Evolutionary conservation across 495 filamentous ascomycete genomes (phyloP), one percentile per base, ranked within the genome.

Genomic region (Chaetomium fimeti): DNA sequence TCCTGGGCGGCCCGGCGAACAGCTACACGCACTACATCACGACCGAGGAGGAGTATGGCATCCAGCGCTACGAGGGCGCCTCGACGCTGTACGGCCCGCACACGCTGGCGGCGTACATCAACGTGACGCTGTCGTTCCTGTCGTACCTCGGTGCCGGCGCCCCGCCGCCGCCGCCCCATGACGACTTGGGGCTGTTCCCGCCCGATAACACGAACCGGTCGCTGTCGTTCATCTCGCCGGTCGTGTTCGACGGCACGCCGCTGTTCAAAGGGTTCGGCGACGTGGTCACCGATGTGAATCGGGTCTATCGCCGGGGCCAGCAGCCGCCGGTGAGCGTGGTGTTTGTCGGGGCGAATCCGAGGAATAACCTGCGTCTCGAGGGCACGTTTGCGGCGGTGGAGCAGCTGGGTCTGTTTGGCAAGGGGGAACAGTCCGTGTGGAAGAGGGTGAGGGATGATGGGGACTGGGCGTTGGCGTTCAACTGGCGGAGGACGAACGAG

Each of bases 21-120:
- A 92, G 84, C 69, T 98, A 98, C 74, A 92, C 94, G 16, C 94
- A 98, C 73, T 98, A 98, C 75, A 95, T 96, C 75, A 78, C 91
- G 12, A 98, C 94, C 0, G 86, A 91, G 69, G 91, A 97, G 73
- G 94, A 98, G 71, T 98, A 97, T 72, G 74, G 66, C 18, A 84
- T 93, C 60, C 94, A 98, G 75, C 87, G 94, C 55, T 97, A 97
- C 76, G 94, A 98, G 78, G 94, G 94, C 56, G 94, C 92, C 18
- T 95, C 91, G 28, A 98, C 94, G 5, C 85, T 97, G 29, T 97
- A 96, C 76, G 94, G 94, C 0, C 91, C 91, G n/a, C 87, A 93
- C 70, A 96, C 91, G 22, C 82, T 97, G 6, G 88, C 91, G 43
- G 93, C 92, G 1, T 93, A 97, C 76, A 89, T 98, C 75, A 91